Conservation (phyloP, 2,329 filamentous ascomycete species). For the Verticillium nubilum region DNA sequence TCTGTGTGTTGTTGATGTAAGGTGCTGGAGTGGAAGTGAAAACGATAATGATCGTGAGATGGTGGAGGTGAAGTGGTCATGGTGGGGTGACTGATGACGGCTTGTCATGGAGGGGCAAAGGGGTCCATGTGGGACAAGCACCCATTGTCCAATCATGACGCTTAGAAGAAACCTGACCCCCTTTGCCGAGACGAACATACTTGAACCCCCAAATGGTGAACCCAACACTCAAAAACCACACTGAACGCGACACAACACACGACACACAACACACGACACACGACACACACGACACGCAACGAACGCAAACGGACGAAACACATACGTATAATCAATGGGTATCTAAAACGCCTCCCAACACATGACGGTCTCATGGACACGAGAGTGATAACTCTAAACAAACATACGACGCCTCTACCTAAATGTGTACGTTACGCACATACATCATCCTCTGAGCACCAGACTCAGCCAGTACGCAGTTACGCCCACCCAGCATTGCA, state of each 20-base stretch:
- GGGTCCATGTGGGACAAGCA: neutral
- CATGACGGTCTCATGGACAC: neutral
- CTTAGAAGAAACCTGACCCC: neutral
- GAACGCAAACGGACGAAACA: conserved; percentile 15
- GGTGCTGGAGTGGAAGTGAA: neutral
- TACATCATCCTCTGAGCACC: neutral
- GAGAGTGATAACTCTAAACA: neutral
- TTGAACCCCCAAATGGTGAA: neutral
- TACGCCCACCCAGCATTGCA: neutral
- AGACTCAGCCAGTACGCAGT: neutral
- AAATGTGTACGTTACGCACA: neutral
- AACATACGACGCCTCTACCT: neutral
- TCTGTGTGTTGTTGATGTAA: neutral
- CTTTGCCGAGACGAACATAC: neutral
- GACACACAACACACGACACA: conserved; percentile 9
- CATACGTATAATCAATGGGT: conserved; percentile 9
- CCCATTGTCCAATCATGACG: neutral
- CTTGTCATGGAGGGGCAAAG: conserved; percentile 8
- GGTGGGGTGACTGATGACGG: neutral
- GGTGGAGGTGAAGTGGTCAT: neutral
- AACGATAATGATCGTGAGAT: neutral
- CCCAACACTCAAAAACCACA: too few species aligned
- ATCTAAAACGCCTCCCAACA: conserved; percentile 2
- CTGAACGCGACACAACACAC: conserved; percentile 9
- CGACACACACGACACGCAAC: conserved; percentile 8